Evolutionary conservation across 75 land plant species (phyloP), one percentile per base, ranked within the genome.

Genomic region (Azolla pinnata): DNA sequence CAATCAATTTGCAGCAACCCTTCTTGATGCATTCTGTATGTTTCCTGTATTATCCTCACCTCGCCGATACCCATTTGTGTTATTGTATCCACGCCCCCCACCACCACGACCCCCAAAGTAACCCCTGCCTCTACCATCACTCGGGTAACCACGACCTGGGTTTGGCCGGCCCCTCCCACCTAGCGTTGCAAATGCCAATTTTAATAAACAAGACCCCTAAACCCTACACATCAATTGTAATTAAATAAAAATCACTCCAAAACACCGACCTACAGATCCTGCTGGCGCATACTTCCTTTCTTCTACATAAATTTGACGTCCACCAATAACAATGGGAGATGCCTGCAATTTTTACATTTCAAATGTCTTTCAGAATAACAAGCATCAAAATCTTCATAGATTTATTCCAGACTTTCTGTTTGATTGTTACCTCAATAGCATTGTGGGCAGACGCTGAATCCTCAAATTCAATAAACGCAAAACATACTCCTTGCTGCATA

Each of bases 381-480:
- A 38, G 42, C 7, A 38, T 7, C 42, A 14, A 38, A 38, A 7
- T 38, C 42, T 38, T 14, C 42, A 7, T 7, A 14, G 14, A 7
- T 46, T 46, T 46, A 17, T n/a, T n/a, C n/a, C n/a, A n/a, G n/a
- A n/a, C n/a, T n/a, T n/a, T n/a, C n/a, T n/a, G n/a, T n/a, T n/a
- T n/a, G n/a, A n/a, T n/a, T n/a, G 17, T 18, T 59, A 85, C 97
- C 96, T 82, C 82, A 31, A 88, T 56, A 38, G 97, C 97, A 66
- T 74, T 80, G 27, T 75, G 84, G 54, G 81, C 97, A 21, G 83
- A 73, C 35, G 56, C 29, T 12, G 72, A 47, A 33, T 88, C 96
- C 62, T 91, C 97, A 78, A 82, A 91, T 59, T 91, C 95, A 44
- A 91, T 68, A 61, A 91, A 91, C 1, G 95, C 97, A 82, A 85